Base-by-base conservation (phyloP, 1,139 yeast genomes). In the Debaryomyces subglobosus region DNA sequence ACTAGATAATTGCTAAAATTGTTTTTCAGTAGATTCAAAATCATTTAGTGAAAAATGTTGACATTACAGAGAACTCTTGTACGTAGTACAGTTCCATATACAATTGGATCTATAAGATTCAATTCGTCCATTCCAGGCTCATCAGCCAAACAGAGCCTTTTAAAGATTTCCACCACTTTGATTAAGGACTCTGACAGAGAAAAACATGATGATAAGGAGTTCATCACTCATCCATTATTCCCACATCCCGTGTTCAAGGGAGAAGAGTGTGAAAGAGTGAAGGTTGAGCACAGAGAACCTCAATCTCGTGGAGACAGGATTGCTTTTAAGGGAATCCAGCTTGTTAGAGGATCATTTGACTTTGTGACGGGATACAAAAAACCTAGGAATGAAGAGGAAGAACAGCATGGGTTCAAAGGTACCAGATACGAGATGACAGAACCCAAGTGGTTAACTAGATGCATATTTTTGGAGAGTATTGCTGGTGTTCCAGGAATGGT, bases 401-500 rank as follows among this genome's bases (percentile, higher is more conserved):
- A 67, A 9, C 66, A 69, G 2, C 60, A 63, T 45, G 71, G 73
- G 46, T 66, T 67, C 51, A 70, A 73, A 47, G 82, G 81, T 3
- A 72, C 79, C 1, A 63, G 81, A 50, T 82, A 73, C 55, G 71
- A 68, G 40, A 82, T 86, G 88, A 82, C 86, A 2, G 81, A 79
- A 35, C 71, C 71, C 46, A 82, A 84, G 60, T 86, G 92, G 92
- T 60, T 86, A 47, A 81, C 85, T n/a, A 66, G 94, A 49, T 70
- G 79, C 51, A 81, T 86, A 35, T 85, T 86, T 59, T 74, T 86
- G 53, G 94, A 86, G 64, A 78, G 86, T 51, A 74, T 86, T 49
- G 94, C 94, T 7, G 92, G 90, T 12, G 89, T 86, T 15, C 94
- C 94, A 1, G 92, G 94, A 9, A 81, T 85, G 74, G 88, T 84